Evolutionary conservation across 73 alveolate species (phyloP).

Genomic region (Tetrahymena malaccensis): DNA sequence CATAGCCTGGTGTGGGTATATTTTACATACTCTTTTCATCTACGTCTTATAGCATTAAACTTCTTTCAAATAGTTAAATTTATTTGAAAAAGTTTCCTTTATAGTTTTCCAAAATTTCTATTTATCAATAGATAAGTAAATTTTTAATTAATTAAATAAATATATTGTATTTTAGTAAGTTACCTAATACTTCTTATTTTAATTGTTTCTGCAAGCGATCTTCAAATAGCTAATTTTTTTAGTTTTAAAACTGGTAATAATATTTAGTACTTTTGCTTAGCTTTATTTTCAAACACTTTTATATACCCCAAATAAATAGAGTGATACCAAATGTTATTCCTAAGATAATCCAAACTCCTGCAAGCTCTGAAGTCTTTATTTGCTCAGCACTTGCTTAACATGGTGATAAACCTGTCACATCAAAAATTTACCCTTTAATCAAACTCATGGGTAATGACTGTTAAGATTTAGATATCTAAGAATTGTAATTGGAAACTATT

Average conservation of each 20-base stretch:
- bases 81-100: background rate
- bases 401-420: background rate
- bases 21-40: background rate
- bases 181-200: background rate
- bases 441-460: background rate
- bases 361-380: background rate
- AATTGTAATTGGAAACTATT: background rate
- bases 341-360: background rate
- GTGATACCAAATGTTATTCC: background rate
- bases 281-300: background rate
- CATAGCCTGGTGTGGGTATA: background rate
- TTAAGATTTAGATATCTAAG: background rate
- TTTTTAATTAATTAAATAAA: background rate
- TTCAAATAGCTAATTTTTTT: background rate
- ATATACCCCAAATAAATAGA: background rate
- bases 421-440: background rate
- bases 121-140: background rate
- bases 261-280: background rate
- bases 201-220: background rate
- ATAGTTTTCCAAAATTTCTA: background rate
- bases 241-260: background rate
- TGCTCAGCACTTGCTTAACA: background rate
- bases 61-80: background rate
- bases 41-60: background rate
- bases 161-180: background rate